Evolutionary conservation across 2,329 filamentous ascomycete genomes (phyloP).

Genomic region (Aspergillus ruber): DNA sequence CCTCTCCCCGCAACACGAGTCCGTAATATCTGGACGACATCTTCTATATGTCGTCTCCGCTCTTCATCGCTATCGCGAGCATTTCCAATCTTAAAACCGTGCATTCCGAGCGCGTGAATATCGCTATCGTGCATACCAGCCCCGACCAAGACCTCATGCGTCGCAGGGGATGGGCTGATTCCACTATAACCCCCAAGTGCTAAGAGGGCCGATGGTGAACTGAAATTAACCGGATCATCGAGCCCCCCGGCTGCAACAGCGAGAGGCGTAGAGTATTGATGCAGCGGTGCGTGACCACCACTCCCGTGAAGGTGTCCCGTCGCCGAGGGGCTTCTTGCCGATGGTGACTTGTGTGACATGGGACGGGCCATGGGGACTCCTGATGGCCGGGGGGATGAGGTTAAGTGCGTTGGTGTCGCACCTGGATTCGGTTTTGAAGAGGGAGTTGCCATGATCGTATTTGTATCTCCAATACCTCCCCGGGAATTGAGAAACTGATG

Average conservation of each 20-base stretch:
- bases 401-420: constrained; percentile 39
- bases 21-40: constrained; percentile 36
- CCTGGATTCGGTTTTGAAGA: constrained; percentile 37
- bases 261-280: constrained; percentile 40
- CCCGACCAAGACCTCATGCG: constrained; percentile 30
- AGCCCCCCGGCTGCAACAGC: constrained; percentile 29
- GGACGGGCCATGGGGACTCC: constrained; percentile 34
- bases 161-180: constrained; percentile 35
- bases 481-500: background rate
- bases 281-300: constrained; percentile 27
- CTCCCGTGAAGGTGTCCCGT: constrained; percentile 29
- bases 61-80: constrained; percentile 38
- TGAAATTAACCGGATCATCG: constrained; percentile 39
- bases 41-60: constrained; percentile 34
- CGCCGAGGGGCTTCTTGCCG: constrained; percentile 38
- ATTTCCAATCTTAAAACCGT: constrained; percentile 29
- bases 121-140: constrained; percentile 33
- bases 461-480: background rate
- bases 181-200: constrained; percentile 38
- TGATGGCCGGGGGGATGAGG: constrained; percentile 39
- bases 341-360: constrained; percentile 41
- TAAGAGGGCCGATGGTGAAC: constrained; percentile 40
- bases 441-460: constrained; percentile 37
- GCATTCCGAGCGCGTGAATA: constrained; percentile 35
- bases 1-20: constrained; percentile 37